phyloP scores from a whole-genome alignment of 495 filamentous ascomycete species.

The Trichocladium uniseriatum region DNA sequence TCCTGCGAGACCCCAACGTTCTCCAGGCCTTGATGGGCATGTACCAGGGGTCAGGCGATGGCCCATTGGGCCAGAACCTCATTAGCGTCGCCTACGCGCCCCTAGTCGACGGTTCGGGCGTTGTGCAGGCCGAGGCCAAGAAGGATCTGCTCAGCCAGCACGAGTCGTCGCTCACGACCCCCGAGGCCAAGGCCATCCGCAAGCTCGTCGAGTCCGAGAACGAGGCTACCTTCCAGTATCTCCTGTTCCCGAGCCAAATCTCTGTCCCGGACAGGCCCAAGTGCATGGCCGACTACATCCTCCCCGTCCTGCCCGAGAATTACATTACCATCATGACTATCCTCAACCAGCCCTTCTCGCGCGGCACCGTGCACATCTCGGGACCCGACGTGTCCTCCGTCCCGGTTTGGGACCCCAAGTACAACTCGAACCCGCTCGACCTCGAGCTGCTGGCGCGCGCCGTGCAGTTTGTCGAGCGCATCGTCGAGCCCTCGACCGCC shows the following conservation, averaged over 20 bases:
- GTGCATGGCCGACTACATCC: slow-evolving; percentile 29
- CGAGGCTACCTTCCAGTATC: slow-evolving; percentile 30
- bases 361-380: slow-evolving; percentile 49
- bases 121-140: slow-evolving; percentile 20
- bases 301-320: slow-evolving; percentile 26
- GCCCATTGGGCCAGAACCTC: slow-evolving; percentile 33
- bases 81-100: slow-evolving; percentile 37
- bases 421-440: slow-evolving; percentile 45
- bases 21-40: slow-evolving; percentile 29
- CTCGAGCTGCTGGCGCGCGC: slow-evolving; percentile 40
- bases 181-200: slow-evolving; percentile 12
- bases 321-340: slow-evolving; percentile 34
- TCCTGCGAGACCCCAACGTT: slow-evolving; percentile 32
- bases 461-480: slow-evolving; percentile 35
- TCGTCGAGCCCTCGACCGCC: slow-evolving; percentile 32
- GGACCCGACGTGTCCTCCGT: slow-evolving; percentile 25
- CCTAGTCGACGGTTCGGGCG: slow-evolving; percentile 29
- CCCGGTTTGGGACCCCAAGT: slow-evolving; percentile 47
- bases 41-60: slow-evolving; percentile 23
- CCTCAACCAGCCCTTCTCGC: slow-evolving; percentile 44
- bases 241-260: slow-evolving; percentile 32
- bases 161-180: slow-evolving; percentile 9
- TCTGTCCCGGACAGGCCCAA: slow-evolving; percentile 25
- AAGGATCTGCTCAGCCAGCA: slow-evolving; percentile 19
- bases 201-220: slow-evolving; percentile 22